phyloP scores from a whole-genome alignment of 169 alveolate genomes.

The Eimeria tenella region DNA sequence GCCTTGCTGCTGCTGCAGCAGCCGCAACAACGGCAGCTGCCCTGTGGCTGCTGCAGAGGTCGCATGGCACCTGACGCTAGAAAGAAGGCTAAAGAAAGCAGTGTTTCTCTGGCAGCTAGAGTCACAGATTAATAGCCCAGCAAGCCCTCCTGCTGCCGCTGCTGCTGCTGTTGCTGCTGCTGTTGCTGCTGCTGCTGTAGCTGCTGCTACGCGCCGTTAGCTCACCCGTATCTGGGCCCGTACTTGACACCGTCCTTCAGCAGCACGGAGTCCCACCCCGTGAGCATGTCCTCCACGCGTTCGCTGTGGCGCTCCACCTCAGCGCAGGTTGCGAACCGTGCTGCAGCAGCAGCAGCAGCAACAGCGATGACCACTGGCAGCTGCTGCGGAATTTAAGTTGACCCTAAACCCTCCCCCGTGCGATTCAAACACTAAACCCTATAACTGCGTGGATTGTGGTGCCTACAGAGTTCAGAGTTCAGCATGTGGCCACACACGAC shows the following conservation, averaged over 20 bases:
- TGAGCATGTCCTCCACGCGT: slow-evolving; percentile 77
- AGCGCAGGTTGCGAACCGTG: slow-evolving; percentile 82
- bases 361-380: too few relatives aligned
- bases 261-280: slow-evolving; percentile 82
- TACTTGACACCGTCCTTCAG: slow-evolving; percentile 82
- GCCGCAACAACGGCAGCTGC: too few relatives aligned
- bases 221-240: slow-evolving; percentile 83
- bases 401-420: too few relatives aligned
- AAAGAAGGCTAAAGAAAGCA: background rate
- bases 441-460: too few relatives aligned
- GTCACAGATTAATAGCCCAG: background rate
- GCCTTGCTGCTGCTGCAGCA: too few relatives aligned
- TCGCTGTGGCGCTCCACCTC: slow-evolving; percentile 80
- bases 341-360: slow-evolving; percentile 39
- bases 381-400: too few relatives aligned
- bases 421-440: too few relatives aligned
- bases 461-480: too few relatives aligned
- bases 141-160: background rate
- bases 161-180: too few relatives aligned
- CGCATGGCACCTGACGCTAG: background rate
- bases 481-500: too few relatives aligned
- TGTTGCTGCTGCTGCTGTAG: background rate
- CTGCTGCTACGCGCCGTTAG: background rate
- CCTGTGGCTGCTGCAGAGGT: too few relatives aligned
- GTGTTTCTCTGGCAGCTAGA: background rate